These are phyloP conservation scores for Magnaporthiopsis poae DNA, from an alignment of 2,329 filamentous ascomycete species.

Conservation along the genomic window DNA sequence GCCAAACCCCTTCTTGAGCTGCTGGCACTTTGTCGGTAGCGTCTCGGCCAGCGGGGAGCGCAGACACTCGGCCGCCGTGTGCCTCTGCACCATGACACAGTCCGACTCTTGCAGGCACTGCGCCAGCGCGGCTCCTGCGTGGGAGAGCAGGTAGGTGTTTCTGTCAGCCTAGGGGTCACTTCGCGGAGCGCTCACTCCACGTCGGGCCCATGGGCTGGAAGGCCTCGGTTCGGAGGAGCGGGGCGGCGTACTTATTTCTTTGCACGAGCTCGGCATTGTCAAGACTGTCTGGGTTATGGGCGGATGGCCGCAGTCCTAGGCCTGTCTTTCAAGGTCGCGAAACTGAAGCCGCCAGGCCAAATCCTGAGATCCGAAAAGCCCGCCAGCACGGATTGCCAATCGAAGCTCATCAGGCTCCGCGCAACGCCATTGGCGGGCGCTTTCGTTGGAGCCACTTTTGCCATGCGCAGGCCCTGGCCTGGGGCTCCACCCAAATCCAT, in stretches of 20 bases:
- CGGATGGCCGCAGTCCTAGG: neutral
- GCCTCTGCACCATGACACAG: constrained; percentile 86
- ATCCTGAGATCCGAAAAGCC: neutral
- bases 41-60: constrained; percentile 70
- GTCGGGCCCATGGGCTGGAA: neutral
- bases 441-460: neutral
- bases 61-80: constrained; percentile 79
- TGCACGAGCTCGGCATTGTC: constrained; percentile 79
- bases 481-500: no score
- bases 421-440: neutral
- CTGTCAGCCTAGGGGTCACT: constrained; percentile 5
- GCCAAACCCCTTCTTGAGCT: constrained; percentile 83
- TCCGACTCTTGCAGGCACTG: constrained; percentile 93
- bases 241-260: constrained; percentile 72
- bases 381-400: neutral
- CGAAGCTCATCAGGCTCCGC: neutral
- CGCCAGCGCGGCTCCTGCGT: constrained; percentile 75
- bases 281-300: neutral
- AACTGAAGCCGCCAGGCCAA: neutral
- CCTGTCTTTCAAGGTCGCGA: neutral
- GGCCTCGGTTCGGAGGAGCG: neutral
- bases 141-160: constrained; percentile 6
- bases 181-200: neutral
- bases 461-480: neutral
- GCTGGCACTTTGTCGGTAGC: constrained; percentile 79